Evolutionary conservation across 202 grass and related monocot species (phyloP).

Genomic region (Panicum hallii): DNA sequence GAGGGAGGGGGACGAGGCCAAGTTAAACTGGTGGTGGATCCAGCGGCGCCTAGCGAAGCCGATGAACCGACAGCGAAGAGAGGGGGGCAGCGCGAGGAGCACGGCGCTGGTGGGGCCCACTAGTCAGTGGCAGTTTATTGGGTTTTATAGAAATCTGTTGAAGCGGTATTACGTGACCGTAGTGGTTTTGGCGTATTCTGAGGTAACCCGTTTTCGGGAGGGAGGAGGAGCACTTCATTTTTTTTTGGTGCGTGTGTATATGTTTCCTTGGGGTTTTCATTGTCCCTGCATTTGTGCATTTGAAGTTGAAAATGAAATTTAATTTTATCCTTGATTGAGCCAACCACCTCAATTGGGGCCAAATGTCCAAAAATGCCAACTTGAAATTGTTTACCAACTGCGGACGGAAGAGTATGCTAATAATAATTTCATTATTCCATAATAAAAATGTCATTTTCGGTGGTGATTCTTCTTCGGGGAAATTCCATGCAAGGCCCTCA

Average conservation of each 20-base stretch:
- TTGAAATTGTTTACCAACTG: no score
- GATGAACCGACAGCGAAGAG: constrained; percentile 7
- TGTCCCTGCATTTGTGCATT: no score
- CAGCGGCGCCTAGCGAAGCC: not conserved
- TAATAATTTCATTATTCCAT: not conserved
- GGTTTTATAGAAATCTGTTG: not conserved
- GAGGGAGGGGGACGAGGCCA: not conserved
- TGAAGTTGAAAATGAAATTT: no score
- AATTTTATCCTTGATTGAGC: no score
- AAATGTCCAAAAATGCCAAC: no score
- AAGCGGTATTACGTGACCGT: not conserved
- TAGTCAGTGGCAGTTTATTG: not conserved
- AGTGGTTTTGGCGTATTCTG: not conserved
- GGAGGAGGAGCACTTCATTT: not conserved
- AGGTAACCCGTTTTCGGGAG: not conserved
- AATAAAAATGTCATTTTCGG: not conserved
- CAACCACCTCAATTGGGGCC: no score
- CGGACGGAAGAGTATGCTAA: no score
- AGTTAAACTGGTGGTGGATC: not conserved
- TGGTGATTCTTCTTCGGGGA: no score
- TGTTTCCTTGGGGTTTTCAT: no score
- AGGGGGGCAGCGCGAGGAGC: not conserved
- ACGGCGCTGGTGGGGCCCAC: not conserved
- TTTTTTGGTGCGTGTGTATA: no score
- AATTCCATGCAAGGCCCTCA: no score